phyloP scores from a whole-genome alignment of 1,139 yeast genomes.

The Yamadazyma trypodendri region DNA sequence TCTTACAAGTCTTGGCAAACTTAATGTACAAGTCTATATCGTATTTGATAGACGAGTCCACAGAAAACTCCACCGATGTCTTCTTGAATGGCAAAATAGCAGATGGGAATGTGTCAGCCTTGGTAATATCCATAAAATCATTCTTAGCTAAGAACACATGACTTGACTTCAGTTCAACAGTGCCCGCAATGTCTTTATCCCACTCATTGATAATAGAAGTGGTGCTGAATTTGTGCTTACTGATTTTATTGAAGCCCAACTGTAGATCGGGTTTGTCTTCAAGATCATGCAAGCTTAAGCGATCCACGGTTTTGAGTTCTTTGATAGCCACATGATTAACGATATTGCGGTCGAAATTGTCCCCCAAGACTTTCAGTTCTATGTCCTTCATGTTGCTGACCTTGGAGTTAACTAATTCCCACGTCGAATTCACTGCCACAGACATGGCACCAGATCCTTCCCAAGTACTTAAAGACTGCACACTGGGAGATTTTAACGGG shows the following conservation, averaged over 20 bases:
- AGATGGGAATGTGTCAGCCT: conserved; percentile 36
- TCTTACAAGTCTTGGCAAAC: conserved; percentile 34
- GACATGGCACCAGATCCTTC: conserved; percentile 32
- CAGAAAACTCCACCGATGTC: conserved; percentile 39
- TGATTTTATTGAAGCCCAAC: conserved; percentile 15
- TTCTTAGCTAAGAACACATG: conserved; percentile 11
- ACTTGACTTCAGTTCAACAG: conserved; percentile 19
- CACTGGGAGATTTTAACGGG: conserved; percentile 37
- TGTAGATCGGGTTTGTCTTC: conserved; percentile 5
- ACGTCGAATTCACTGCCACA: conserved; percentile 33
- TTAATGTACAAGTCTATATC: conserved; percentile 49
- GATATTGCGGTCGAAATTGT: conserved; percentile 29
- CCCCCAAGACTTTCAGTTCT: conserved; percentile 30
- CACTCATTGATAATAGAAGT: conserved; percentile 18
- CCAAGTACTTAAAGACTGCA: conserved; percentile 31
- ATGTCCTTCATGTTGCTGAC: conserved; percentile 30
- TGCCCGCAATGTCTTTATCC: conserved; percentile 15
- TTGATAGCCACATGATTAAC: conserved; percentile 24
- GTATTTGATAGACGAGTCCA: conserved; percentile 44
- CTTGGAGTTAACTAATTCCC: conserved; percentile 34
- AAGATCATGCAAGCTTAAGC: conserved; percentile 10
- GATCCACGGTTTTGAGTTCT: conserved; percentile 6
- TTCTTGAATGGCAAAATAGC: conserved; percentile 13
- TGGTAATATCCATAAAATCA: conserved; percentile 20
- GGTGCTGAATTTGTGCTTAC: conserved; percentile 8